Conservation (phyloP, 352 stramenopile genomes). For the Pythium oligandrum region DNA sequence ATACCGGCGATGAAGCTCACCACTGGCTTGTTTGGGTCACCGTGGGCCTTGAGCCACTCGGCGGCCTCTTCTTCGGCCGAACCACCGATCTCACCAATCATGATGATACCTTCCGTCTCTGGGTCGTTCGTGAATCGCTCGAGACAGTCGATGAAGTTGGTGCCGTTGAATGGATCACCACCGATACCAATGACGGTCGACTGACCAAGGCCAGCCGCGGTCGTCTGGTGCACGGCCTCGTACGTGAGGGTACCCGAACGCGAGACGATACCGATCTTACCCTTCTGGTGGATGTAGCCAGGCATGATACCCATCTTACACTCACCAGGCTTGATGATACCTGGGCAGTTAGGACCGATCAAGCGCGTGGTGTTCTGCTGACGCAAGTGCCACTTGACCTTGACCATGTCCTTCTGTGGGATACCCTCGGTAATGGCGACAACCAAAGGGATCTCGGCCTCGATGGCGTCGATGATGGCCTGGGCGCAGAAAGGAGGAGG, state of each 20-base stretch:
- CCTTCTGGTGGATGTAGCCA: conserved; percentile 97
- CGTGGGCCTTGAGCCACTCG: conserved; percentile 97
- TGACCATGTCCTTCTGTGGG: conserved; percentile 99
- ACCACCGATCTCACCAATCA: conserved; percentile 99
- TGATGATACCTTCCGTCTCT: conserved; percentile 99
- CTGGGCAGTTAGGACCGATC: conserved; percentile 99
- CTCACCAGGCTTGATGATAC: conserved; percentile 99
- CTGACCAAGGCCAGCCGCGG: conserved; percentile 94
- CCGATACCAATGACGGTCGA: conserved; percentile 99
- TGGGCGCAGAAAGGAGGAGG: conserved; percentile 97
- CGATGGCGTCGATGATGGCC: conserved; percentile 98
- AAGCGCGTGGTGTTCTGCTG: conserved; percentile 94
- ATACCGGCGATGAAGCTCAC: conserved; percentile 99
- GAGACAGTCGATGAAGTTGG: conserved; percentile 99
- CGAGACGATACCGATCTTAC: conserved; percentile 99
- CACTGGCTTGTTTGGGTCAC: conserved; percentile 98
- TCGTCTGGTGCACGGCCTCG: conserved; percentile 98
- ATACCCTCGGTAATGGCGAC: conserved; percentile 99
- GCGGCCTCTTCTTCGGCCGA: conserved; percentile 97
- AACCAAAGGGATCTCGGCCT: conserved; percentile 94
- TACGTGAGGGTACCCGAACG: conserved; percentile 98
- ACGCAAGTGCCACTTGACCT: conserved; percentile 94
- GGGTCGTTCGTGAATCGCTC: conserved; percentile 99
- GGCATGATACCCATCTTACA: conserved; percentile 99
- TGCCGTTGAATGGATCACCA: conserved; percentile 99